phyloP scores from a whole-genome alignment of 306 rosid genomes.

The Vicia faba region DNA sequence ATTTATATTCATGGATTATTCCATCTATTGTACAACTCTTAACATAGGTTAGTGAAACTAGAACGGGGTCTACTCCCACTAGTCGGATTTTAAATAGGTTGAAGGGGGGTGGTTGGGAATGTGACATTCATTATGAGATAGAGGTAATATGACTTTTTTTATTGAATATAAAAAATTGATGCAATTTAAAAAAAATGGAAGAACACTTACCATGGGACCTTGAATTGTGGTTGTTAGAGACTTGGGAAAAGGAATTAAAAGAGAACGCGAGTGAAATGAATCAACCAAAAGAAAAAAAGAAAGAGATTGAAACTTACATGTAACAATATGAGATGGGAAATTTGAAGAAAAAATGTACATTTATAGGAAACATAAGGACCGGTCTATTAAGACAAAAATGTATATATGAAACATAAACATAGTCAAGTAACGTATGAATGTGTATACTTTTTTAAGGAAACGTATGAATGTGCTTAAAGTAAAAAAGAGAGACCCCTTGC shows the following conservation, averaged over 20 bases:
- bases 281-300: not conserved
- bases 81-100: no score
- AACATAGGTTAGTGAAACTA: no score
- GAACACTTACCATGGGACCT: not conserved
- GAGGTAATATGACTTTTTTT: no score
- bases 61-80: no score
- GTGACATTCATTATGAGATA: no score
- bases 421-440: not conserved
- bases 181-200: no score
- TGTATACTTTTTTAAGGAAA: not conserved
- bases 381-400: not conserved
- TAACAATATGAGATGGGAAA: not conserved
- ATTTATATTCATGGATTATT: no score
- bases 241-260: not conserved
- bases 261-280: not conserved
- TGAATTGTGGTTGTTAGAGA: not conserved
- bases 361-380: not conserved
- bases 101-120: no score
- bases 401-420: not conserved
- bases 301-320: not conserved
- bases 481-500: not conserved
- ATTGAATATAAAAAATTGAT: no score
- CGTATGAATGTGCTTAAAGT: constrained; percentile 5
- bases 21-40: no score
- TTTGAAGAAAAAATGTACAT: not conserved